Conservation (phyloP, 352 stramenopile genomes). For the Phytopythium oedochilum region DNA sequence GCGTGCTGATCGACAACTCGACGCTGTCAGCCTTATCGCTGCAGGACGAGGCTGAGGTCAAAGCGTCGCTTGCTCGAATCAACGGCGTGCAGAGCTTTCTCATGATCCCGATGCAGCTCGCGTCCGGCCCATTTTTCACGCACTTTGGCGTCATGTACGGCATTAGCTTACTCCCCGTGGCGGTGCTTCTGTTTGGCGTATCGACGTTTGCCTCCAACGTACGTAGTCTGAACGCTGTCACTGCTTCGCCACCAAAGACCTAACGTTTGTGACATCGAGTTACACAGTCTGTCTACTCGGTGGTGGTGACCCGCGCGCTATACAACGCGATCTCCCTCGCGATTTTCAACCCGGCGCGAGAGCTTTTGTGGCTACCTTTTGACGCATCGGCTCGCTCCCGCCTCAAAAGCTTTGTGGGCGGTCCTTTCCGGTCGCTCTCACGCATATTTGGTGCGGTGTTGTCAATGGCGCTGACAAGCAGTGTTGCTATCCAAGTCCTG, state of each 20-base stretch:
- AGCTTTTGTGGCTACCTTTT: conserved; percentile 84
- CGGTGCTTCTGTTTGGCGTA: conserved; percentile 66
- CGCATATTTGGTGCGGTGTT: conserved; percentile 69
- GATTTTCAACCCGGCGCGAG: conserved; percentile 81
- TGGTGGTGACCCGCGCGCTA: conserved; percentile 64
- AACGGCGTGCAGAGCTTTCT: conserved; percentile 84
- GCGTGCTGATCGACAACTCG: conserved; percentile 80
- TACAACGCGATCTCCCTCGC: conserved; percentile 80
- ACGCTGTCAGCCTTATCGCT: conserved; percentile 71
- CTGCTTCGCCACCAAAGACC: no score
- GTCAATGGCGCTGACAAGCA: conserved; percentile 63
- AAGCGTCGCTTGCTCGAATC: conserved; percentile 66
- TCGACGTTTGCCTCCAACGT: conserved; percentile 59
- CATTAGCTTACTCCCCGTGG: conserved; percentile 62
- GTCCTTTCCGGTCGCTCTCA: conserved; percentile 76
- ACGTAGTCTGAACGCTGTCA: no score
- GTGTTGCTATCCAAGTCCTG: conserved; percentile 34
- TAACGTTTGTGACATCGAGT: no score
- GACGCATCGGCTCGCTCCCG: conserved; percentile 58
- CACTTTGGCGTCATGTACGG: conserved; percentile 86
- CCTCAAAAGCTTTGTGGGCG: conserved; percentile 79
- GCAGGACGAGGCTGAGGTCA: conserved; percentile 63
- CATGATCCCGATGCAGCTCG: conserved; percentile 84
- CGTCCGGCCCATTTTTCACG: conserved; percentile 76
- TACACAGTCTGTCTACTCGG: conserved; percentile 35